Percentiles rank a stretch among this genome's conserved stretches.
These are phyloP conservation scores for Apostasia ramifera DNA, from an alignment of 106 monocot species.

Conservation along the genomic window DNA sequence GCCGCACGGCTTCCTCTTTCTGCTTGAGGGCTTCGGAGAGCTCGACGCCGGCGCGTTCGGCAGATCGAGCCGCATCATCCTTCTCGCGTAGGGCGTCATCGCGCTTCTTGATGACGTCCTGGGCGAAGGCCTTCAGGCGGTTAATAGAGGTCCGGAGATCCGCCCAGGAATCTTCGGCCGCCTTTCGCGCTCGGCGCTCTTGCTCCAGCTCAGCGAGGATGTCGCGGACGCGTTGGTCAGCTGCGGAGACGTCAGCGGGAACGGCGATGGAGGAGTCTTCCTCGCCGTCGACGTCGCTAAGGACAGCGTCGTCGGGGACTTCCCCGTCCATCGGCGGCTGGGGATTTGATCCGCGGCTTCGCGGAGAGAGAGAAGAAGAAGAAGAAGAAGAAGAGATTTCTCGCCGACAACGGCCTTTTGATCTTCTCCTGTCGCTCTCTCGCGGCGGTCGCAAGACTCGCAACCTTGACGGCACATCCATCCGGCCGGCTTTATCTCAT, in stretches of 20 bases:
- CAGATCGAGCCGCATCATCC: conserved; percentile 17
- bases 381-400: no score
- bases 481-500: no score
- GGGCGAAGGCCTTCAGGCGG: conserved; percentile 28
- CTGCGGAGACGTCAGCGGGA: neutral
- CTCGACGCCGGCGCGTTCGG: conserved; percentile 7
- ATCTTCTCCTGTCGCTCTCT: no score
- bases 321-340: conserved; percentile 48
- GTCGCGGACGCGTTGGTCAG: conserved; percentile 33
- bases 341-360: neutral
- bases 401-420: no score
- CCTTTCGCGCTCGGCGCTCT: conserved; percentile 47
- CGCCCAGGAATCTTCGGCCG: conserved; percentile 45
- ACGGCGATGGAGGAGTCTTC: conserved; percentile 20
- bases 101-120: conserved; percentile 48
- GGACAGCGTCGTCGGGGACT: conserved; percentile 42
- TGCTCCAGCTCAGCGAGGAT: conserved; percentile 67
- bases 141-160: conserved; percentile 54
- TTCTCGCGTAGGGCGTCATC: conserved; percentile 42
- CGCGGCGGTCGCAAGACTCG: no score
- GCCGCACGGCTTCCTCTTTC: conserved; percentile 12
- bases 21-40: conserved; percentile 10
- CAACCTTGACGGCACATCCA: no score
- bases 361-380: no score
- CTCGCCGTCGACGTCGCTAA: conserved; percentile 83